phyloP scores from a whole-genome alignment of 345 rosid species.

The Rhizophora mangle region DNA sequence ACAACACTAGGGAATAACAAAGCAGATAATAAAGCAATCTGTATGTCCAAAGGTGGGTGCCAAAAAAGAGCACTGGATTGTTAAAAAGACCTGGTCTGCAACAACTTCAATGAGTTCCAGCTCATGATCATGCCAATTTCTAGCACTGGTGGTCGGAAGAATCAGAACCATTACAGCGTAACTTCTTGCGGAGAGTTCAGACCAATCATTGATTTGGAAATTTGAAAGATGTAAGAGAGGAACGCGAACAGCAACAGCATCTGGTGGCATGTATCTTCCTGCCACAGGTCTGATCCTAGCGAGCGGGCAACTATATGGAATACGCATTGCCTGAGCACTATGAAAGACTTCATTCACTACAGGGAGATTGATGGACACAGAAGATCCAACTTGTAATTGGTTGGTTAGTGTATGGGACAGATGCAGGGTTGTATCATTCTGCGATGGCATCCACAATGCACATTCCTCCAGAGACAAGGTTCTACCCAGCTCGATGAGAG shows the following conservation, averaged over 20 bases:
- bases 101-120: constrained; percentile 91
- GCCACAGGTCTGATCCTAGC: constrained; percentile 67
- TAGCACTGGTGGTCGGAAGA: constrained; percentile 73
- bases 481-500: constrained; percentile 88
- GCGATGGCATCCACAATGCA: constrained; percentile 95
- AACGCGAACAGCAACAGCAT: constrained; percentile 91
- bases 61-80: constrained; percentile 12
- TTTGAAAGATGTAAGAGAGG: constrained; percentile 80
- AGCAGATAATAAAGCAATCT: background rate
- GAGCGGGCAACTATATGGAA: constrained; percentile 70
- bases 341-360: constrained; percentile 60
- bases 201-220: constrained; percentile 84
- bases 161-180: constrained; percentile 88
- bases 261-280: constrained; percentile 61
- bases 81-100: constrained; percentile 74
- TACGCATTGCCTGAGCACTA: constrained; percentile 59
- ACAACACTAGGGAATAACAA: background rate
- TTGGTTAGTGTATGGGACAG: constrained; percentile 73
- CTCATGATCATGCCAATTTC: constrained; percentile 93
- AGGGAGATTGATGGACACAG: constrained; percentile 57
- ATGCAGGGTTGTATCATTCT: constrained; percentile 52
- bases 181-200: constrained; percentile 70
- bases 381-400: constrained; percentile 57
- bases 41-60: background rate
- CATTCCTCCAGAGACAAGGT: constrained; percentile 83